Evolutionary conservation across 78 protist genomes (phyloP), one percentile per base, ranked within the genome.

Genomic region (Pigoraptor vietnamica): DNA sequence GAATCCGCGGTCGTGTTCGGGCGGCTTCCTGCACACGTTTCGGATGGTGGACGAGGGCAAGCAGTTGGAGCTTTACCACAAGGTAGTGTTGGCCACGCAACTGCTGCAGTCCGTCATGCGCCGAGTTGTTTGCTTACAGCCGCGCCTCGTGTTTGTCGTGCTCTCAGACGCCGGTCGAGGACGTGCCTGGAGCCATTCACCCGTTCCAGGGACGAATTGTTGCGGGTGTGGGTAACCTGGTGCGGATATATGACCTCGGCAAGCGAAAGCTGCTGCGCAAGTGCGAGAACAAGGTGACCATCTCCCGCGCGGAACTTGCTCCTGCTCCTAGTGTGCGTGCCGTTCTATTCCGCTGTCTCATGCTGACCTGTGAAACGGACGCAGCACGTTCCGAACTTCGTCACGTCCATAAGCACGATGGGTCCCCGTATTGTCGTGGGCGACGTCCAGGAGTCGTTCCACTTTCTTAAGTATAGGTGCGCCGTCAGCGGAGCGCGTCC

Each of bases 191-290:
- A 1, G 99, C 99, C 21, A 35, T 98, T 37, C 9, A 39, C 0
- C 88, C 91, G 48, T 98, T 97, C 93, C 96, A 95, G 91, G 97
- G 98, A 29, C 81, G 95, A 1, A 81, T 98, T 29, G 39, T 96
- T 23, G 99, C 88, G n/a, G 99, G 99, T 24, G 91, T 96, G 19
- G 98, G 98, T 19, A 35, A 81, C 32, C 0, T 2, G 9, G 90
- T 98, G 24, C 93, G 98, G 37, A 55, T 98, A 67, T 98, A 95
- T 89, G 99, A 97, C 89, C 24, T 97, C 90, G 99, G 99, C 88
- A 92, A 94, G 94, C 87, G 90, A 94, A 92, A 97, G 93, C 95
- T 98, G 90, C 94, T 98, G 91, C 92, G 96, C 48, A 98, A 98
- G 95, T 96, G 98, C 94, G 98, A 96, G 88, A 94, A 92, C 84